Evolutionary conservation across 305 asterid genomes (phyloP).

Genomic region (Plantago lanceolata): DNA sequence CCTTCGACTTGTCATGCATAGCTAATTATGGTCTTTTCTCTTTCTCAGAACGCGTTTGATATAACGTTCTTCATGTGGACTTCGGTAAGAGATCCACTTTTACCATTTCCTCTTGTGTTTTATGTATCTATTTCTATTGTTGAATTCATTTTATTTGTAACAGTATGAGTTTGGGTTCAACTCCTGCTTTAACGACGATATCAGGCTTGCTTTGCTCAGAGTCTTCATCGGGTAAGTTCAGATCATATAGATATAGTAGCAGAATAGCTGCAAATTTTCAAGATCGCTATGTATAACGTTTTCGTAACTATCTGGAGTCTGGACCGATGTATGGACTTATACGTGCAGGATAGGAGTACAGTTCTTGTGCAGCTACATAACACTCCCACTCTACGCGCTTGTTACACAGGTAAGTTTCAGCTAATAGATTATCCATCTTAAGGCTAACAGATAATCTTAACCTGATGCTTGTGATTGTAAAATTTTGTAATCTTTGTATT

Average conservation of each 20-base stretch:
- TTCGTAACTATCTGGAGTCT: background rate
- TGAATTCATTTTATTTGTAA: conserved; percentile 5
- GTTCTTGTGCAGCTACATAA: conserved; percentile 65
- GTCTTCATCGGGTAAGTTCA: conserved; percentile 60
- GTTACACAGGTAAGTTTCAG: conserved; percentile 60
- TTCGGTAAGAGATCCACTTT: conserved; percentile 42
- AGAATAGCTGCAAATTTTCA: background rate
- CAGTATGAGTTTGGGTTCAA: conserved; percentile 85
- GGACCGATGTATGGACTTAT: background rate
- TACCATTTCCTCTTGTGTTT: background rate
- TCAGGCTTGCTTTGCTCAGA: conserved; percentile 53
- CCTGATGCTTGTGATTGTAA: no score
- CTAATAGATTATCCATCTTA: background rate
- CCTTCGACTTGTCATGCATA: background rate
- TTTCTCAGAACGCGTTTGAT: conserved; percentile 84
- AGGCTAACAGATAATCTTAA: background rate
- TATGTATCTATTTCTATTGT: background rate
- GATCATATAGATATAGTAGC: background rate
- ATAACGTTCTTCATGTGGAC: conserved; percentile 92
- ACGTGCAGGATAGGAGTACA: conserved; percentile 51
- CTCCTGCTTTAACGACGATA: conserved; percentile 69
- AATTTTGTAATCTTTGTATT: no score
- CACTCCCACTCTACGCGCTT: conserved; percentile 78
- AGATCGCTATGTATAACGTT: background rate
- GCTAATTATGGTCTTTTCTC: background rate